Conservation (phyloP, 2,329 filamentous ascomycete species). For the Colletotrichum sansevieriae region DNA sequence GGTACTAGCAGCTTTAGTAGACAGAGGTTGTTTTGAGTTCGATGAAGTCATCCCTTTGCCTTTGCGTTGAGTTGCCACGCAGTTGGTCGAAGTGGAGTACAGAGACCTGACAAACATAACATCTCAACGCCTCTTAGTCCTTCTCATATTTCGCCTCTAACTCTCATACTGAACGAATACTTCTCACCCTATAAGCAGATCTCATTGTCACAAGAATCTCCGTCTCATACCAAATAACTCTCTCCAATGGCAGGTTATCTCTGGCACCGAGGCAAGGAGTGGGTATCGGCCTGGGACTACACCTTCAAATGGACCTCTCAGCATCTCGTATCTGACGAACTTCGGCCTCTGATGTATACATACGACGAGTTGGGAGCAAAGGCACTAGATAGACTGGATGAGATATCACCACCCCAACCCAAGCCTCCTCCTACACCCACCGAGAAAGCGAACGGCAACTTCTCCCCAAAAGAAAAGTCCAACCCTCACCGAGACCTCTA, state of each 20-base stretch:
- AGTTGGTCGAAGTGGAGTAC: conserved; percentile 3
- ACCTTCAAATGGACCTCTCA: conserved; percentile 76
- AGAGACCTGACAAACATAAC: not conserved
- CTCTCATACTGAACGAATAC: not conserved
- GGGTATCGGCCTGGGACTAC: conserved; percentile 68
- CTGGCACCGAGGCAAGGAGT: conserved; percentile 40
- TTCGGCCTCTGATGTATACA: conserved; percentile 70
- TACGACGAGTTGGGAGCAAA: conserved; percentile 79
- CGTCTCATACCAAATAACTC: not conserved
- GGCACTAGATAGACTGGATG: conserved; percentile 73
- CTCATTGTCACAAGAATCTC: not conserved
- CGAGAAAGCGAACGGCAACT: conserved; percentile 49
- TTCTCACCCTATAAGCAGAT: not conserved
- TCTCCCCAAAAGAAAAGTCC: conserved; percentile 47
- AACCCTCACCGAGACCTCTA: conserved; percentile 69
- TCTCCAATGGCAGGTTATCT: conserved; percentile 36
- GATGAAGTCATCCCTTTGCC: conserved; percentile 23
- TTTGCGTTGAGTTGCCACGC: conserved; percentile 12
- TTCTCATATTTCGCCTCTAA: not conserved
- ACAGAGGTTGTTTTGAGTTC: conserved; percentile 20
- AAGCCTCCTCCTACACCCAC: conserved; percentile 45
- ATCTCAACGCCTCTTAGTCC: not conserved
- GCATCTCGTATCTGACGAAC: conserved; percentile 72
- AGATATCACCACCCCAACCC: conserved; percentile 63
- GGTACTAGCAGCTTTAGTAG: too few species aligned